Percentiles rank a stretch among this genome's conserved stretches.
phyloP scores from a whole-genome alignment of 352 stramenopile species.

The Pythium folliculosum region DNA sequence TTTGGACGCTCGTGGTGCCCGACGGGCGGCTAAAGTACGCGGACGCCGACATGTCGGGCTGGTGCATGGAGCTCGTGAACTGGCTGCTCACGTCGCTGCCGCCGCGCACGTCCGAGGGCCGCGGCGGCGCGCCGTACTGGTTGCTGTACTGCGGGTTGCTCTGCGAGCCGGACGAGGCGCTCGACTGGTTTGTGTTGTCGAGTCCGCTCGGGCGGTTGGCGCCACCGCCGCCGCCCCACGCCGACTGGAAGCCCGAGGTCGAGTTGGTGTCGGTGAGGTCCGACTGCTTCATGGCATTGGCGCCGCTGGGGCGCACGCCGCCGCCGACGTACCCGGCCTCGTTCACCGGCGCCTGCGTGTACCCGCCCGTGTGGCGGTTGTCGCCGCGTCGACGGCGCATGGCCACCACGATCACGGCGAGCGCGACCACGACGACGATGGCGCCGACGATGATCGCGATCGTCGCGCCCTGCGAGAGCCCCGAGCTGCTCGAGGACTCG shows the following conservation, averaged over 20 bases:
- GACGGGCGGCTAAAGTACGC: conserved; percentile 15
- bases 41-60: conserved; percentile 17
- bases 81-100: conserved; percentile 22
- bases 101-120: conserved; percentile 9
- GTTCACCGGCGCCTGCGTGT: conserved; percentile 54
- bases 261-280: conserved; percentile 31
- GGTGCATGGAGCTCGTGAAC: conserved; percentile 34
- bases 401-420: conserved; percentile 44
- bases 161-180: conserved; percentile 30
- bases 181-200: conserved; percentile 48
- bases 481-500: conserved; percentile 19
- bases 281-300: conserved; percentile 20
- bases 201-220: conserved; percentile 21
- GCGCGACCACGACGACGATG: conserved; percentile 47
- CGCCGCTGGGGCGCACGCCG: conserved; percentile 18
- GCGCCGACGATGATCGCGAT: conserved; percentile 64
- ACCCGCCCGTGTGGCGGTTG: conserved; percentile 26
- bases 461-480: conserved; percentile 47
- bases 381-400: conserved; percentile 34
- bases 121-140: conserved; percentile 22
- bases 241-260: conserved; percentile 35
- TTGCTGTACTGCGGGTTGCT: not conserved
- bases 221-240: conserved; percentile 17
- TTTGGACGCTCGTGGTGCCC: conserved; percentile 14
- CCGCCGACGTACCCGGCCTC: conserved; percentile 23